These are phyloP conservation scores for Escallonia herrerae DNA, from an alignment of 129 eudicot species.

Conservation along the genomic window DNA sequence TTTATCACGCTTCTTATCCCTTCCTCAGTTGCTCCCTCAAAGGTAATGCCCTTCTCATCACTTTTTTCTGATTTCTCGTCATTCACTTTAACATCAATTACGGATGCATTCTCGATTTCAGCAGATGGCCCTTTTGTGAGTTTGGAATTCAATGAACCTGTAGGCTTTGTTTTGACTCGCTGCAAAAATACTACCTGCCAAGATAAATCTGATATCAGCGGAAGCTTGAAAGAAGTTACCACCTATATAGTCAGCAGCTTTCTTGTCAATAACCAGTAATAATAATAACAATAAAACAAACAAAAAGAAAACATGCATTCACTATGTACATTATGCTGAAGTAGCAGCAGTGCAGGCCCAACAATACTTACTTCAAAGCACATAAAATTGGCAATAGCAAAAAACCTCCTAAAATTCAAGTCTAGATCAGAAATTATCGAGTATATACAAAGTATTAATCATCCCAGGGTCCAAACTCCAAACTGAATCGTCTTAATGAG, in stretches of 20 bases:
- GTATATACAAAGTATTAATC: too few relatives aligned
- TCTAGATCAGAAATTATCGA: too few relatives aligned
- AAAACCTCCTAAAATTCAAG: too few relatives aligned
- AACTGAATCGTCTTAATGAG: too few relatives aligned
- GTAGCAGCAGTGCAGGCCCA: too few relatives aligned
- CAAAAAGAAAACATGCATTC: too few relatives aligned
- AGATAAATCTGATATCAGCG: constrained; percentile 6
- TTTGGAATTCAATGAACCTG: constrained; percentile 39
- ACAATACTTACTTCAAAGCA: too few relatives aligned
- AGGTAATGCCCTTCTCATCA: constrained; percentile 53
- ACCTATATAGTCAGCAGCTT: too few relatives aligned
- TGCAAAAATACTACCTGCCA: constrained; percentile 80
- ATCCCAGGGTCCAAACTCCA: too few relatives aligned
- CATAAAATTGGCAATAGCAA: too few relatives aligned
- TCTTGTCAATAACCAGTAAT: neutral
- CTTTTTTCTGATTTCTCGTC: constrained; percentile 61
- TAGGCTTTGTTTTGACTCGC: constrained; percentile 43
- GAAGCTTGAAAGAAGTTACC: neutral
- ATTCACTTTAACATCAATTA: constrained; percentile 56
- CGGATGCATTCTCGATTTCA: constrained; percentile 47
- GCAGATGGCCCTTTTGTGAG: constrained; percentile 53
- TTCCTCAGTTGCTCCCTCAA: constrained; percentile 84
- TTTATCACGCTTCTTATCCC: constrained; percentile 78
- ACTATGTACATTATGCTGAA: too few relatives aligned
- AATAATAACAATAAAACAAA: too few relatives aligned